Evolutionary conservation across 2,329 filamentous ascomycete genomes (phyloP), one percentile per base, ranked within the genome.

Genomic region (Ceratocystiopsis brevicomis): DNA sequence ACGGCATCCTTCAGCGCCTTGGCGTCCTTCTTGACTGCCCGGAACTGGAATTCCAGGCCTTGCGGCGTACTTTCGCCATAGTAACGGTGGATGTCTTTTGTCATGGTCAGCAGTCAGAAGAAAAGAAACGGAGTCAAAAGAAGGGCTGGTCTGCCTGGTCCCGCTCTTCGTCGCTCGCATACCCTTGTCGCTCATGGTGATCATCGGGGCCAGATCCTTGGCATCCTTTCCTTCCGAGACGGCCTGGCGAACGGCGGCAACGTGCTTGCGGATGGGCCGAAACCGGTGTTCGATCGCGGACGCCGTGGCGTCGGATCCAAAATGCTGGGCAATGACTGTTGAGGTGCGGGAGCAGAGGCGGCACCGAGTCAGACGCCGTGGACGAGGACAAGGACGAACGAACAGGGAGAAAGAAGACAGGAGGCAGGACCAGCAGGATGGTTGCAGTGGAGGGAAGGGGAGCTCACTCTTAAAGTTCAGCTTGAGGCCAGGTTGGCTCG

Each of bases 381-480:
- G 33, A 38, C 32, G 35, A 39, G 40, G 37, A 21, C 21, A 34
- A 37, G 21, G 11, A 25, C 4, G 17, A 18, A 14, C 38, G 19
- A 39, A 30, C 1, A 40, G 33, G 12, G 16, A 11, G 21, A 41
- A 2, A 19, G 15, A 30, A 6, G 21, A n/a, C n/a, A 21, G 17
- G 32, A 17, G 34, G 33, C 33, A 25, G 42, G 37, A 37, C 13
- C 25, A 16, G 38, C 45, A 47, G 44, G 30, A 34, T 38, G 44
- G 42, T n/a, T n/a, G n/a, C n/a, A n/a, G n/a, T 44, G 44, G 42
- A 49, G 40, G 18, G 44, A 41, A 37, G 14, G 35, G 10, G 25
- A 32, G 42, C 70, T 61, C 66, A 79, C 75, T 72, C 52, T 68
- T 71, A 56, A 71, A 77, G 54, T 78, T 72, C 43, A 76, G 67